Conservation (phyloP, 495 filamentous ascomycete species). For the Neurospora tetraspora region DNA sequence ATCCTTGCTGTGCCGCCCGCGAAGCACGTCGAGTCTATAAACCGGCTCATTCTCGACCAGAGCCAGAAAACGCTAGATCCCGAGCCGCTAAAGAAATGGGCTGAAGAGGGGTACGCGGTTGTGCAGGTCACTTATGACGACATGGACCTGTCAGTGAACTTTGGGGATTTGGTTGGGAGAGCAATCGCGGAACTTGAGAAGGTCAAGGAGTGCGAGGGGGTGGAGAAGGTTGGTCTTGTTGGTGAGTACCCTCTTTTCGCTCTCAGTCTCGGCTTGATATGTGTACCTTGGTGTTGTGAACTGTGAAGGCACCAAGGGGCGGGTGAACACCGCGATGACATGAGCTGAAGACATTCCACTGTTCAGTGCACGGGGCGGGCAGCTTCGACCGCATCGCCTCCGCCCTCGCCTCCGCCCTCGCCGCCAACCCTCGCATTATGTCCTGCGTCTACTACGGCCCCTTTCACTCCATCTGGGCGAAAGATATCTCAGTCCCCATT, state of each 20-base stretch:
- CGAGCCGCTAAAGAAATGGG: conserved; percentile 45
- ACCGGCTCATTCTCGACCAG: background rate
- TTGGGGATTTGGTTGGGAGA: background rate
- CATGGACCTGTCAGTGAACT: no score
- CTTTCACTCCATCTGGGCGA: background rate
- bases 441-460: conserved; percentile 24
- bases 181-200: conserved; percentile 15
- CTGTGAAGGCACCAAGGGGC: background rate
- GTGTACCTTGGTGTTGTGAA: background rate
- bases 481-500: conserved; percentile 2
- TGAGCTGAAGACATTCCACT: background rate
- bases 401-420: conserved; percentile 9
- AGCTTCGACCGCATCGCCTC: background rate
- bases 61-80: conserved; percentile 28
- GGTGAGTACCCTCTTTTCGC: conserved; percentile 12
- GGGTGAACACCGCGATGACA: background rate
- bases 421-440: conserved; percentile 15
- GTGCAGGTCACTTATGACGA: conserved; percentile 28
- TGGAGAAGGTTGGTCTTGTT: conserved; percentile 24
- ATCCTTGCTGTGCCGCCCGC: conserved; percentile 26
- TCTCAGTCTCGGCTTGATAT: background rate
- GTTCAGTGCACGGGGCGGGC: conserved; percentile 5
- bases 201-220: conserved; percentile 18
- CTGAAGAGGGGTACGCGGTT: conserved; percentile 48
- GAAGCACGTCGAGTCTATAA: background rate